Percentiles rank a stretch among this genome's conserved stretches.
phyloP scores from a whole-genome alignment of 2,329 filamentous ascomycete species.

The Zymoseptoria crescenta region DNA sequence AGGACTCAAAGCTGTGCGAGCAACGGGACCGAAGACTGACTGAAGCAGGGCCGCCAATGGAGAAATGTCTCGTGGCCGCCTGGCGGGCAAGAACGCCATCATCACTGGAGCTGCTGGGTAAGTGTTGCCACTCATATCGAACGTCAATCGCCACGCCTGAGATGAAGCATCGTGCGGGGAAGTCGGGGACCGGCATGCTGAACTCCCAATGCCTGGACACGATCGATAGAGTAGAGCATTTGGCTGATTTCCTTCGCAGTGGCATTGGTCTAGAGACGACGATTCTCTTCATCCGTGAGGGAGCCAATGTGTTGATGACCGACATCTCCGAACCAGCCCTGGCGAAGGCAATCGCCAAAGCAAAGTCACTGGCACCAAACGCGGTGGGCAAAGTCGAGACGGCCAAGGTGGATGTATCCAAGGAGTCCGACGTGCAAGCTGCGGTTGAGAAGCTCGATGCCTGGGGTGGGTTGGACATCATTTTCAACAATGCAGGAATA shows the following conservation, averaged over 20 bases:
- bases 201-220: background rate
- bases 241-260: slow-evolving; percentile 39
- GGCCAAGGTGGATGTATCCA: slow-evolving; percentile 69
- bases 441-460: slow-evolving; percentile 67
- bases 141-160: background rate
- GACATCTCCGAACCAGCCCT: slow-evolving; percentile 76
- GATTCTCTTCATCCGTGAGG: slow-evolving; percentile 84
- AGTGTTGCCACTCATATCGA: slow-evolving; percentile 24
- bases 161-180: background rate
- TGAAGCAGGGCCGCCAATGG: slow-evolving; percentile 11
- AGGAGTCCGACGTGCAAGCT: slow-evolving; percentile 68
- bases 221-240: background rate
- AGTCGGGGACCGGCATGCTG: background rate
- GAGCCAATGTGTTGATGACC: slow-evolving; percentile 74
- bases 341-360: slow-evolving; percentile 65
- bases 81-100: slow-evolving; percentile 61
- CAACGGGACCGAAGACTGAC: slow-evolving; percentile 2
- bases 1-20: background rate
- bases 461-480: slow-evolving; percentile 82
- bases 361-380: slow-evolving; percentile 56
- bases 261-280: slow-evolving; percentile 89
- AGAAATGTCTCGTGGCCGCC: slow-evolving; percentile 34
- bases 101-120: slow-evolving; percentile 83
- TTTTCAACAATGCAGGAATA: slow-evolving; percentile 97
- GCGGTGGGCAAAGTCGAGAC: slow-evolving; percentile 56